A percentile compares a stretch with the other conserved stretches of the same genome.
These are phyloP conservation scores for Irpex lacteus DNA, from an alignment of 1,284 basidiomycete species.

Conservation along the genomic window DNA sequence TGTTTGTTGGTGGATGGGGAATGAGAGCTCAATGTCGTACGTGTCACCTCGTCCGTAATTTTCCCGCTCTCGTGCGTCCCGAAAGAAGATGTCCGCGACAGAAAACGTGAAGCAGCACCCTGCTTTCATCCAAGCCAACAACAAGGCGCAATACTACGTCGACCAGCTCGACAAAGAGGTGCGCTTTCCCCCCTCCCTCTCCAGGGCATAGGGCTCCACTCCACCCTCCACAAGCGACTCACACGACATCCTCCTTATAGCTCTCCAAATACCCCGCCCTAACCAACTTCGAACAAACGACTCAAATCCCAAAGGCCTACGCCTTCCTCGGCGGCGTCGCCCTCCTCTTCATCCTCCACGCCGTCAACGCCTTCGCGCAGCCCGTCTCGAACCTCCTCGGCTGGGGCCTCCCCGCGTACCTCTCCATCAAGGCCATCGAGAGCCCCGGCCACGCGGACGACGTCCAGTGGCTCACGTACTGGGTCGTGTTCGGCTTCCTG, in stretches of 20 bases:
- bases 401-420: slow-evolving; percentile 81
- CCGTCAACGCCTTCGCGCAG: slow-evolving; percentile 79
- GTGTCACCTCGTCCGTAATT: slow-evolving; percentile 5
- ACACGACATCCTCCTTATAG: slow-evolving; percentile 39
- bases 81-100: slow-evolving; percentile 65
- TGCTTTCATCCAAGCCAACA: slow-evolving; percentile 74
- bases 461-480: slow-evolving; percentile 88
- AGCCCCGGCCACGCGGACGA: slow-evolving; percentile 71
- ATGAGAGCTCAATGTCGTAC: slow-evolving; percentile 8
- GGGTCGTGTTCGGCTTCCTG: slow-evolving; percentile 86
- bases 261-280: slow-evolving; percentile 90
- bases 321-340: slow-evolving; percentile 74
- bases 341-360: slow-evolving; percentile 69
- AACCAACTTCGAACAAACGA: slow-evolving; percentile 83
- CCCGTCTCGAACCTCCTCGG: slow-evolving; percentile 85
- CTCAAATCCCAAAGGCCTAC: slow-evolving; percentile 92
- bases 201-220: not conserved
- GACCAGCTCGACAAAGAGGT: slow-evolving; percentile 94
- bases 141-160: slow-evolving; percentile 74
- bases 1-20: not conserved
- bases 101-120: slow-evolving; percentile 85
- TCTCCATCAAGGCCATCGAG: slow-evolving; percentile 86
- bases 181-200: slow-evolving; percentile 17
- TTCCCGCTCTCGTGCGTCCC: slow-evolving; percentile 8
- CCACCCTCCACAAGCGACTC: slow-evolving; percentile 5